These are phyloP conservation scores for Aspergillus unguis DNA, from an alignment of 2,329 filamentous ascomycete genomes.

Conservation along the genomic window DNA sequence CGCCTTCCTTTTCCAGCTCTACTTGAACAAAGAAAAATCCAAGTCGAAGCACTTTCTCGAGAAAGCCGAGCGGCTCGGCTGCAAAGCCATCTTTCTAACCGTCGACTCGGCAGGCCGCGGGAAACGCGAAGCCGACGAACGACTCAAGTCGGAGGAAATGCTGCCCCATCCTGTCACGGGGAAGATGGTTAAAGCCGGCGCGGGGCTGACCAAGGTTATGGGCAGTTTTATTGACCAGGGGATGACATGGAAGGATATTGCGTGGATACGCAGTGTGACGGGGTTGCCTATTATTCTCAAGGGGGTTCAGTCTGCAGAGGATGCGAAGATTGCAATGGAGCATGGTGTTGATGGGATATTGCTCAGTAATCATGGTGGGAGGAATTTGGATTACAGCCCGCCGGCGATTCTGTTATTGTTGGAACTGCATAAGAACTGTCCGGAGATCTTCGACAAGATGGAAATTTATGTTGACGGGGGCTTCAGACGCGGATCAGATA, in stretches of 20 bases:
- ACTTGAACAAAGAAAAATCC: slow-evolving; percentile 74
- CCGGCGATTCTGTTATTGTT: slow-evolving; percentile 52
- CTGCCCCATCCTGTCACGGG: slow-evolving; percentile 41
- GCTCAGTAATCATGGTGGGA: slow-evolving; percentile 58
- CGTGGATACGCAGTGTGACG: slow-evolving; percentile 49
- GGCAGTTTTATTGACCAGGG: slow-evolving; percentile 51
- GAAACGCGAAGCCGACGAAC: slow-evolving; percentile 57
- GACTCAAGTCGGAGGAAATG: slow-evolving; percentile 43
- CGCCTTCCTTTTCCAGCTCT: slow-evolving; percentile 91
- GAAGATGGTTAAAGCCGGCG: slow-evolving; percentile 53
- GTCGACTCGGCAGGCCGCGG: slow-evolving; percentile 55
- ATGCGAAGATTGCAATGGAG: slow-evolving; percentile 51
- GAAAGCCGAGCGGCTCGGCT: background rate
- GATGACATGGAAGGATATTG: slow-evolving; percentile 53
- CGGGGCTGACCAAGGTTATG: slow-evolving; percentile 53
- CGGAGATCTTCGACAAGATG: slow-evolving; percentile 49
- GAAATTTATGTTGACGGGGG: slow-evolving; percentile 56
- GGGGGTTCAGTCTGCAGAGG: slow-evolving; percentile 55
- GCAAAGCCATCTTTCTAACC: slow-evolving; percentile 51
- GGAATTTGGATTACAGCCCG: slow-evolving; percentile 52
- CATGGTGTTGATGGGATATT: slow-evolving; percentile 54
- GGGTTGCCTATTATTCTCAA: slow-evolving; percentile 55
- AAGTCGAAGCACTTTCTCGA: slow-evolving; percentile 74
- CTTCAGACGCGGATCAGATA: slow-evolving; percentile 47
- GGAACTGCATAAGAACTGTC: slow-evolving; percentile 51